A percentile compares a stretch with the other conserved stretches of the same genome.
phyloP scores from a whole-genome alignment of 805 yeast genomes.

The Barnettozyma sucrosica region DNA sequence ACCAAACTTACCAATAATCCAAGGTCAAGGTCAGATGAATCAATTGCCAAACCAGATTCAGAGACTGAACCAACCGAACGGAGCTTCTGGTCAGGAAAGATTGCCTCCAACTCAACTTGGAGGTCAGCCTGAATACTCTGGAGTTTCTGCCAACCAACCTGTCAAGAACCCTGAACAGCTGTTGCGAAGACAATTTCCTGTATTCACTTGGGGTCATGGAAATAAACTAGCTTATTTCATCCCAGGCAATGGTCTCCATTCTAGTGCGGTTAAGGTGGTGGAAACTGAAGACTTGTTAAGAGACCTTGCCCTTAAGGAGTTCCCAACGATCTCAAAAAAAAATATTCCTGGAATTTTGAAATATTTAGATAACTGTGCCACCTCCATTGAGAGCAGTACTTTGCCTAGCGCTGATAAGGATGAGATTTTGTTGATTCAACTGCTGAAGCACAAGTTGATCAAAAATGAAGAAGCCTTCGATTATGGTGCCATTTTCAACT shows the following conservation, averaged over 20 bases:
- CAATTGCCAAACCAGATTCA: slow-evolving; percentile 1
- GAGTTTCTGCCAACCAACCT: slow-evolving; percentile 18
- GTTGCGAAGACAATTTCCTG: slow-evolving; percentile 62
- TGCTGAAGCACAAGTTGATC: slow-evolving; percentile 22
- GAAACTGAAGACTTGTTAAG: slow-evolving; percentile 29
- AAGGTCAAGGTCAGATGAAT: not conserved
- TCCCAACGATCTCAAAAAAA: slow-evolving; percentile 29
- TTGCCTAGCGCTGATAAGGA: slow-evolving; percentile 54
- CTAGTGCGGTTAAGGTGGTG: slow-evolving; percentile 31
- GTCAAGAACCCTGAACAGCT: slow-evolving; percentile 49
- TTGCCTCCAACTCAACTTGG: not conserved
- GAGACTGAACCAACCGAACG: not conserved
- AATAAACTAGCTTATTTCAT: slow-evolving; percentile 39
- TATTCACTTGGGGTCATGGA: slow-evolving; percentile 60
- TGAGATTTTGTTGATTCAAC: slow-evolving; percentile 54
- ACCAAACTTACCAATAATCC: not conserved
- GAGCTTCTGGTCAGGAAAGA: not conserved
- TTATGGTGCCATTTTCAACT: slow-evolving; percentile 19
- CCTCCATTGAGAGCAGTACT: slow-evolving; percentile 4
- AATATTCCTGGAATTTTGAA: slow-evolving; percentile 25
- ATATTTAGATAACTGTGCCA: slow-evolving; percentile 22
- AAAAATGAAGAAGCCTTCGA: slow-evolving; percentile 14
- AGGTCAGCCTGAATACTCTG: not conserved
- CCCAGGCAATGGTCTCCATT: slow-evolving; percentile 29
- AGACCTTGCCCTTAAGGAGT: slow-evolving; percentile 29